These are phyloP conservation scores for Cercospora brassicicola DNA, from an alignment of 2,329 filamentous ascomycete species.

Conservation along the genomic window DNA sequence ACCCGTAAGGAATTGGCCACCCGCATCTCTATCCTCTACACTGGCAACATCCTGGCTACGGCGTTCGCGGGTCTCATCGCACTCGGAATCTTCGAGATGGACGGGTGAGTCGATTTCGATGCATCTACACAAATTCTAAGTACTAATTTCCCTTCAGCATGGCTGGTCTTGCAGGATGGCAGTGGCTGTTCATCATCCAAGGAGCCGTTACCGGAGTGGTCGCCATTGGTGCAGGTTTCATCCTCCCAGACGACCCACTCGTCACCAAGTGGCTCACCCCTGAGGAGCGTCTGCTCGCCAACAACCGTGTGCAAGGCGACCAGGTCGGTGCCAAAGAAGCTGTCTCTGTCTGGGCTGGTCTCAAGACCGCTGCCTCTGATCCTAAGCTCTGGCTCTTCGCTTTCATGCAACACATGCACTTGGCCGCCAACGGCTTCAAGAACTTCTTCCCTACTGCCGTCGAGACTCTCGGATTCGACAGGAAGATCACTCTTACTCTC, in stretches of 20 bases:
- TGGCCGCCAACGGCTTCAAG: constrained; percentile 55
- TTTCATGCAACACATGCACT: constrained; percentile 58
- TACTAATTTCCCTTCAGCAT: constrained; percentile 21
- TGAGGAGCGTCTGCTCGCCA: constrained; percentile 48
- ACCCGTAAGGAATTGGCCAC: constrained; percentile 69
- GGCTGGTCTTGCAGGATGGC: constrained; percentile 59
- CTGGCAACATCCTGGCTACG: constrained; percentile 52
- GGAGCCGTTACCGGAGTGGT: constrained; percentile 64
- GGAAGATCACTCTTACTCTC: constrained; percentile 53
- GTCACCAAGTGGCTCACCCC: constrained; percentile 48
- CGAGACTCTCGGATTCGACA: constrained; percentile 51
- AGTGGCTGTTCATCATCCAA: constrained; percentile 62
- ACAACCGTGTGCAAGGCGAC: constrained; percentile 53
- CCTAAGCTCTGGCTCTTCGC: constrained; percentile 56
- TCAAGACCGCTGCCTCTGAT: constrained; percentile 53
- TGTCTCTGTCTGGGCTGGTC: constrained; percentile 50
- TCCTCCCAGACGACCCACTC: constrained; percentile 67
- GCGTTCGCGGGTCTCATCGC: constrained; percentile 64
- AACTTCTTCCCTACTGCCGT: constrained; percentile 51
- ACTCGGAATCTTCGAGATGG: constrained; percentile 63
- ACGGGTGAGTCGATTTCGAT: constrained; percentile 41
- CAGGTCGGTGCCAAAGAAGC: constrained; percentile 51
- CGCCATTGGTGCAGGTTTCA: constrained; percentile 57
- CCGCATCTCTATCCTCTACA: constrained; percentile 68
- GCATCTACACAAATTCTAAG: background rate